Conservation (phyloP, 129 eudicot species). For the Sambucus nigra region DNA sequence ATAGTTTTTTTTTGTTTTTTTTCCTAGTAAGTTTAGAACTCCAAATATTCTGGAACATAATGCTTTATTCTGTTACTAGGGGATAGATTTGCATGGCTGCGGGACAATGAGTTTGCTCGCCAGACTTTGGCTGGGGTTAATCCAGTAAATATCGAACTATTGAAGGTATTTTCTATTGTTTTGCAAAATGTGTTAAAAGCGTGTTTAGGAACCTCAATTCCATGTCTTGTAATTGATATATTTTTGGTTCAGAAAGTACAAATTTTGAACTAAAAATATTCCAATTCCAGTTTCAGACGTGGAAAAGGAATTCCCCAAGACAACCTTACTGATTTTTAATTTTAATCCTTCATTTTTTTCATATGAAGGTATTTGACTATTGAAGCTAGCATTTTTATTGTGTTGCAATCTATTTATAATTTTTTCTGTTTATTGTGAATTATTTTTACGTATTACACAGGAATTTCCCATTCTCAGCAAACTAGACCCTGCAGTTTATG, state of each 20-base stretch:
- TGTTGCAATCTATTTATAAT: background rate
- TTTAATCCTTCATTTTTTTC: too few relatives aligned
- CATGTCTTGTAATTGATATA: too few relatives aligned
- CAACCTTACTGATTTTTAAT: too few relatives aligned
- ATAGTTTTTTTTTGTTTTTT: too few relatives aligned
- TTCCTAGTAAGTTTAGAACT: background rate
- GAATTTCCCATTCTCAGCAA: slow-evolving; percentile 56
- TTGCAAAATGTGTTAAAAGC: background rate
- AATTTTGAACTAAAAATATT: too few relatives aligned
- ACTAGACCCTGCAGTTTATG: slow-evolving; percentile 58
- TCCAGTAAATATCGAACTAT: slow-evolving; percentile 57
- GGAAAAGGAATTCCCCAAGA: too few relatives aligned
- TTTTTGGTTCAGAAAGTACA: too few relatives aligned
- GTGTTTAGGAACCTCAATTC: too few relatives aligned
- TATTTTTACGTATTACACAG: slow-evolving; percentile 24
- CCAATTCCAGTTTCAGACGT: too few relatives aligned
- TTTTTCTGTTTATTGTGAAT: background rate
- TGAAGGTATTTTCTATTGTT: slow-evolving; percentile 34
- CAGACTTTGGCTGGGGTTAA: slow-evolving; percentile 82
- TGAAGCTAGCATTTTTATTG: slow-evolving; percentile 37
- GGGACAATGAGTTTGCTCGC: slow-evolving; percentile 83
- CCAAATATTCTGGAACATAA: background rate
- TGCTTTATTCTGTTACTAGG: slow-evolving; percentile 21
- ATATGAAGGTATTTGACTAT: too few relatives aligned
- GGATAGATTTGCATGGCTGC: slow-evolving; percentile 69